These are phyloP conservation scores for Bryopsis sp. DNA, from an alignment of 139 green algal species.

Conservation along the genomic window DNA sequence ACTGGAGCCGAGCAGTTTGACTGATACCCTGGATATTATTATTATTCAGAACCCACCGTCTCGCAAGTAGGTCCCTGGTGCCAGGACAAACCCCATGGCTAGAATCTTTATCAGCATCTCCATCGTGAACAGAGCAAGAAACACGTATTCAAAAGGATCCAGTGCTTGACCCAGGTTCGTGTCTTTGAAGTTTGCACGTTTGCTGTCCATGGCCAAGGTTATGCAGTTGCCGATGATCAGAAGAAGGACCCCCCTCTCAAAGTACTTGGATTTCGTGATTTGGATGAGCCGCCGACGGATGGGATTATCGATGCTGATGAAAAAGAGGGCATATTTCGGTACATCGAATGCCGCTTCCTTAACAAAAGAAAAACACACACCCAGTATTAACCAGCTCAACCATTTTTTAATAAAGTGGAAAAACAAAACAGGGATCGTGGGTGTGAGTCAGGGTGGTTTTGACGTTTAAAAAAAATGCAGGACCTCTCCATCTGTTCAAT, in stretches of 20 bases:
- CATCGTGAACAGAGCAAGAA: constrained; percentile 39
- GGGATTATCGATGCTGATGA: constrained; percentile 9
- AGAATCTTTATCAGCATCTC: constrained; percentile 56
- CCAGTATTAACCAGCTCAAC: too few relatives aligned
- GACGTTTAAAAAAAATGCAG: too few relatives aligned
- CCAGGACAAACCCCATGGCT: constrained; percentile 25
- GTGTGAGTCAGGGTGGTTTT: too few relatives aligned
- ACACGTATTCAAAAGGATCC: constrained; percentile 31
- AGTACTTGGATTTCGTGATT: constrained; percentile 23
- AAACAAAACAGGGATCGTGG: too few relatives aligned
- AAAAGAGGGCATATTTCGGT: constrained; percentile 11
- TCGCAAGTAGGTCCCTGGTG: constrained; percentile 37
- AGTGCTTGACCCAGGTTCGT: constrained; percentile 15
- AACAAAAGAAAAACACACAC: too few relatives aligned
- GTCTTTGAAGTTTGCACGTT: constrained; percentile 24
- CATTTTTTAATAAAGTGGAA: too few relatives aligned
- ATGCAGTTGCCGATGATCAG: constrained; percentile 41
- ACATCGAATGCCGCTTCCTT: too few relatives aligned
- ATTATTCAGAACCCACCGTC: too few relatives aligned
- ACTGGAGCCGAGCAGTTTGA: neutral
- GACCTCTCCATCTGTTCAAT: too few relatives aligned
- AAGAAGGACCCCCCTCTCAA: constrained; percentile 30
- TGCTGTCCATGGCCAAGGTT: constrained; percentile 27
- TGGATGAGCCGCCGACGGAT: constrained; percentile 7
- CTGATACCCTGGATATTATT: neutral